Evolutionary conservation across 768 basidiomycete species (phyloP).

Genomic region (Gloeostereum incarnatum): DNA sequence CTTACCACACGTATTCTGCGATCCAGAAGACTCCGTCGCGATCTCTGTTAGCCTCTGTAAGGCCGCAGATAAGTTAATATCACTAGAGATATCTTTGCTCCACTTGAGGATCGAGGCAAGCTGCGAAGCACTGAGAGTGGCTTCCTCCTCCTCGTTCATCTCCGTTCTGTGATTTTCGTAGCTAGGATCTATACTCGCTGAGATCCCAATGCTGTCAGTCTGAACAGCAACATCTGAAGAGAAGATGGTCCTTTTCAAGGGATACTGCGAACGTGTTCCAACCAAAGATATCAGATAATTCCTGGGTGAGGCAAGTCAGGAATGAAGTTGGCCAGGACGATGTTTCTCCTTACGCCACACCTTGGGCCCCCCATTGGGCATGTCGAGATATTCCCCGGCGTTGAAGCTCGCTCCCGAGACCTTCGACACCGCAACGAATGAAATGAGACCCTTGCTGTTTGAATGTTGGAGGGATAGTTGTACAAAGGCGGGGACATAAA

Average conservation of each 20-base stretch:
- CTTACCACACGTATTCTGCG: constrained; percentile 52
- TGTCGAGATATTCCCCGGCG: constrained; percentile 57
- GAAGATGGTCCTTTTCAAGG: constrained; percentile 46
- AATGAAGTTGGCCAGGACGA: background rate
- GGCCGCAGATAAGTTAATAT: constrained; percentile 48
- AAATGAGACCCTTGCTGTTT: constrained; percentile 1
- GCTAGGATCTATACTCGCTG: constrained; percentile 14
- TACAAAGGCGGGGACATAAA: background rate
- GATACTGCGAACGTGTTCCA: constrained; percentile 33
- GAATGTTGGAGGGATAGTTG: background rate
- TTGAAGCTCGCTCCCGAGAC: constrained; percentile 59
- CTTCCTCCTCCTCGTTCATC: constrained; percentile 42
- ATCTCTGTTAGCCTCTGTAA: constrained; percentile 66
- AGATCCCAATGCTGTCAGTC: constrained; percentile 32
- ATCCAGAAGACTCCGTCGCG: constrained; percentile 57
- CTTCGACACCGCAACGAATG: constrained; percentile 21
- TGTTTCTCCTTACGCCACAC: constrained; percentile 45
- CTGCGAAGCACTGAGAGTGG: constrained; percentile 49
- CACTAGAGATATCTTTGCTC: constrained; percentile 68
- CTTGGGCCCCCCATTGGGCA: constrained; percentile 64
- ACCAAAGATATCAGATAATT: constrained; percentile 38
- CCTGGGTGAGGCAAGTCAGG: constrained; percentile 19
- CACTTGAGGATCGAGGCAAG: constrained; percentile 63
- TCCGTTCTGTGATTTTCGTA: constrained; percentile 22
- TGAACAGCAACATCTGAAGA: constrained; percentile 57